These are phyloP conservation scores for Clonostachys byssicola DNA, from an alignment of 2,329 filamentous ascomycete genomes.

Conservation along the genomic window DNA sequence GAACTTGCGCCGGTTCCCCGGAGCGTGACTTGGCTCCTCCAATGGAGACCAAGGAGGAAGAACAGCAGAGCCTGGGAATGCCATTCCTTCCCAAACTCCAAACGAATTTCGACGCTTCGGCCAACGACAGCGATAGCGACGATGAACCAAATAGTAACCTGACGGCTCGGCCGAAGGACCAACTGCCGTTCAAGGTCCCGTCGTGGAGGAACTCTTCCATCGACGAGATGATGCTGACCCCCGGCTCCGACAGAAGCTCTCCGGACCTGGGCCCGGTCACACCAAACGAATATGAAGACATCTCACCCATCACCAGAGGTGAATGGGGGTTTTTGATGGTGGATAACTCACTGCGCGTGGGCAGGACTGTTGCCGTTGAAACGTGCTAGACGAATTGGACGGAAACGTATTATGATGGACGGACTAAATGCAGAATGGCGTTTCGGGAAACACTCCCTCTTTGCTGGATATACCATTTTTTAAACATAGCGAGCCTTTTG, in stretches of 20 bases:
- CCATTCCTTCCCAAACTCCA: slow-evolving; percentile 28
- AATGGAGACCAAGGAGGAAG: slow-evolving; percentile 10
- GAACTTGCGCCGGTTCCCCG: too few relatives aligned
- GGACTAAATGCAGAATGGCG: too few relatives aligned
- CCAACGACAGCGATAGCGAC: slow-evolving; percentile 22
- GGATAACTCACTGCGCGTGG: slow-evolving; percentile 35
- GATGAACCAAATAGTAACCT: slow-evolving; percentile 13
- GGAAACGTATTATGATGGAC: too few relatives aligned
- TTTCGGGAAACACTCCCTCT: too few relatives aligned
- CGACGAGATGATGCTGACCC: slow-evolving; percentile 32
- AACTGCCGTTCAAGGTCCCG: slow-evolving; percentile 14
- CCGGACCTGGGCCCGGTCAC: slow-evolving; percentile 42
- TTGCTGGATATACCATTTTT: background rate
- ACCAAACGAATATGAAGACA: slow-evolving; percentile 57
- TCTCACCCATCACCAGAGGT: slow-evolving; percentile 56
- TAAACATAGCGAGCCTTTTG: background rate
- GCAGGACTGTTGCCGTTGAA: slow-evolving; percentile 44
- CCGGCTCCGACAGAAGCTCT: slow-evolving; percentile 5
- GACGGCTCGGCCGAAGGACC: slow-evolving; percentile 30
- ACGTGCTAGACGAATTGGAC: slow-evolving; percentile 30
- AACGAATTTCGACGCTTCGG: slow-evolving; percentile 28
- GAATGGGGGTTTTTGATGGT: slow-evolving; percentile 61
- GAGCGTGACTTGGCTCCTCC: too few relatives aligned
- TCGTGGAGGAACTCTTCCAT: slow-evolving; percentile 31
- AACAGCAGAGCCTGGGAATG: slow-evolving; percentile 12